Evolutionary conservation across 768 basidiomycete genomes (phyloP).

Genomic region (Agrocybe chaxingu): DNA sequence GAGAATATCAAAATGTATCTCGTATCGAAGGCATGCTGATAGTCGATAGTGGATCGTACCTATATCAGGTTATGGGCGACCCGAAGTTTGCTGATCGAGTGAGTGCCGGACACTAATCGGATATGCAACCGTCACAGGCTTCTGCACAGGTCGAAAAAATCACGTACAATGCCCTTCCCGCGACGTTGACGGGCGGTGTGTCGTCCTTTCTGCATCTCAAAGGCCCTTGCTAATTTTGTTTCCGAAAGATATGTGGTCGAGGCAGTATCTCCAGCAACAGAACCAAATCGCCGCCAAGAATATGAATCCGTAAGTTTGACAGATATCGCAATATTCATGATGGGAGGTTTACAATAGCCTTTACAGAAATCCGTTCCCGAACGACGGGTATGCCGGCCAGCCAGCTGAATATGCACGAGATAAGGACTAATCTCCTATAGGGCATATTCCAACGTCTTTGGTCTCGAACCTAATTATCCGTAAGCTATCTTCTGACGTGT

Average conservation of each 20-base stretch:
- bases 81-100: conserved; percentile 48
- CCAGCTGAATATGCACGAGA: background rate
- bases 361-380: conserved; percentile 48
- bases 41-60: conserved; percentile 43
- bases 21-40: background rate
- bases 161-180: conserved; percentile 50
- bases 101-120: conserved; percentile 6
- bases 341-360: background rate
- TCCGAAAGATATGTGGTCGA: conserved; percentile 50
- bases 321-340: background rate
- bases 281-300: conserved; percentile 56
- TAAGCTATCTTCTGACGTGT: conserved; percentile 8
- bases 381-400: conserved; percentile 40
- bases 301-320: conserved; percentile 41
- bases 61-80: conserved; percentile 56
- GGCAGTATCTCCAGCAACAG: conserved; percentile 57
- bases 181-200: conserved; percentile 42
- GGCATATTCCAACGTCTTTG: conserved; percentile 48
- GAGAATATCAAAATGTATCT: conserved; percentile 13
- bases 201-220: background rate
- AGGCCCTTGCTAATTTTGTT: background rate
- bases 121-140: background rate
- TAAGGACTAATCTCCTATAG: conserved; percentile 18
- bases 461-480: conserved; percentile 49
- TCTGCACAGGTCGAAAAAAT: conserved; percentile 37